Evolutionary conservation across 495 filamentous ascomycete genomes (phyloP).

Genomic region (Pyrenula aspistea): DNA sequence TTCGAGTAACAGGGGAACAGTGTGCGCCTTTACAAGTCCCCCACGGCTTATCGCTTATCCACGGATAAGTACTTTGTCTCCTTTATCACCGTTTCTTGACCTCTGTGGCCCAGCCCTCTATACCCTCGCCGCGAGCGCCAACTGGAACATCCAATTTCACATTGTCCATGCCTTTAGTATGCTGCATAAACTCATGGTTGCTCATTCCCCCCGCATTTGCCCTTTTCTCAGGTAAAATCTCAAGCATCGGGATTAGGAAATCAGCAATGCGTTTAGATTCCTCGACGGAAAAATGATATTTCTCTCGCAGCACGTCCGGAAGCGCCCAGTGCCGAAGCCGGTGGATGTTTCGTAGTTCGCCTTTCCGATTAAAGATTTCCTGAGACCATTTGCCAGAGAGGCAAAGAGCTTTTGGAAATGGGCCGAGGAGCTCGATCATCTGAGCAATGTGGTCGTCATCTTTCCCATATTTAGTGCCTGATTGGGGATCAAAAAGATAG

Average conservation of each 20-base stretch:
- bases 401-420: slow-evolving; percentile 85
- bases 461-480: slow-evolving; percentile 98
- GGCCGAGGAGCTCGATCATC: slow-evolving; percentile 93
- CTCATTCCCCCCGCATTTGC: slow-evolving; percentile 97
- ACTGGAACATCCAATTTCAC: slow-evolving; percentile 60
- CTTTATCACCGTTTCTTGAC: slow-evolving; percentile 62
- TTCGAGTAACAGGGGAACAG: too few species aligned
- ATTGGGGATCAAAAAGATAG: slow-evolving; percentile 98
- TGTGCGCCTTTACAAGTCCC: too few species aligned
- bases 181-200: slow-evolving; percentile 65
- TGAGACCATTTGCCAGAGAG: slow-evolving; percentile 92
- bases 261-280: slow-evolving; percentile 69
- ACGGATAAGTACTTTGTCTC: too few species aligned
- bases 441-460: slow-evolving; percentile 99
- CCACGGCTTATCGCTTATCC: too few species aligned
- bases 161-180: slow-evolving; percentile 76
- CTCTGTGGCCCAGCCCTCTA: slow-evolving; percentile 90
- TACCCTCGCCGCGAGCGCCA: slow-evolving; percentile 80
- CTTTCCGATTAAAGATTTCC: slow-evolving; percentile 97
- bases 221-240: slow-evolving; percentile 70
- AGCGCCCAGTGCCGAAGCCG: slow-evolving; percentile 93
- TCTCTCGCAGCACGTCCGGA: slow-evolving; percentile 86
- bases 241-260: slow-evolving; percentile 87
- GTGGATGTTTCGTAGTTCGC: slow-evolving; percentile 96
- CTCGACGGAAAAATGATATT: slow-evolving; percentile 83